Evolutionary conservation across 495 filamentous ascomycete genomes (phyloP), one percentile per base, ranked within the genome.

Genomic region (Lepraria neglecta): DNA sequence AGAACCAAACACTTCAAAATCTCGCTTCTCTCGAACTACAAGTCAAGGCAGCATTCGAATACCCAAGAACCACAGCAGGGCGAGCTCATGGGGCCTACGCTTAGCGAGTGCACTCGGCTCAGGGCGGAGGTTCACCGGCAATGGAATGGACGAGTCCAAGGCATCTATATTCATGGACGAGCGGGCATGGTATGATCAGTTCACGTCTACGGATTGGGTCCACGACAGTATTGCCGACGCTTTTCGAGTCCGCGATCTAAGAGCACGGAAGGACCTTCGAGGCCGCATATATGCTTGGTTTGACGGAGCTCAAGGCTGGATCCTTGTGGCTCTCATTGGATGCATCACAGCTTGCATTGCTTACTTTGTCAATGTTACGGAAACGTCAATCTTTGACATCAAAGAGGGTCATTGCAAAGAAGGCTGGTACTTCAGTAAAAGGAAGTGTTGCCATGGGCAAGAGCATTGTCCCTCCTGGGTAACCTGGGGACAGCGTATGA

Each of bases 191-290:
- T 98, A 98, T 73, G 92, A 98, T 76, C 94, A 98, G 73, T 97
- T 97, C 73, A 97, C 92, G 6, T 96, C 89, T 11, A 97, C 92
- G 66, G 94, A 98, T 72, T 97, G 92, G 94, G 94, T 98, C 9
- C 91, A 95, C 69, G 94, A 98, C 68, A 94, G 89, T 71, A 96
- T 97, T 64, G 91, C 92, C 68, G 94, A 98, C 73, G 90, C 91
- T 47, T 88, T 87, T 58, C 87, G 94, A 48, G 83, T 95, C 43
- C 95, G 92, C 65, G 84, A 84, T 52, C 79, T 97, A 31, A 82
- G 90, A 48, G 84, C 79, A 63, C 80, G 92, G 6, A 95, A 89
- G 73, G 94, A 92, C 71, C 77, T 95, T 51, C 86, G 88, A 60
- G 94, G 92, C 6, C 85, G 89, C 45, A 66, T 95, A 27, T 73